These are phyloP conservation scores for Triticum turgidum DNA, from an alignment of 176 grass and related monocot species.

Conservation along the genomic window DNA sequence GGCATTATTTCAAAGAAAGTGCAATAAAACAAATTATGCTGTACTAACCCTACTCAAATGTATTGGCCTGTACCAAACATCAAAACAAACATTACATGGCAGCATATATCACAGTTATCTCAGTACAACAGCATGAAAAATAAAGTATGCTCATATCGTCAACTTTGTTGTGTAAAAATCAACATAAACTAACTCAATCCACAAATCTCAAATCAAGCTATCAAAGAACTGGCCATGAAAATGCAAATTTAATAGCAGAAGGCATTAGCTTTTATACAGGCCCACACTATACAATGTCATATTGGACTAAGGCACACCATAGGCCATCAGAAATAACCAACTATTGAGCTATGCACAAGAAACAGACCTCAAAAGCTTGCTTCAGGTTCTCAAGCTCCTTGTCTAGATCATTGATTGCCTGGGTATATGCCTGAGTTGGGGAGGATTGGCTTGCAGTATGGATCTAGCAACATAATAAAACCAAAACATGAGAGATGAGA, in stretches of 20 bases:
- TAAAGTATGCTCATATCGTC: neutral
- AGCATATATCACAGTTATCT: neutral
- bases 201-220: neutral
- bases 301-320: neutral
- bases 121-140: neutral
- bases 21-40: neutral
- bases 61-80: neutral
- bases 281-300: neutral
- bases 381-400: conserved; percentile 47
- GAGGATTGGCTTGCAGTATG: conserved; percentile 56
- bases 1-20: neutral
- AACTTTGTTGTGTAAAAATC: neutral
- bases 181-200: neutral
- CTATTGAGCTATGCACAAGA: neutral
- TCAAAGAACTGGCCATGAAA: neutral
- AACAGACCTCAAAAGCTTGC: conserved; percentile 49
- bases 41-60: neutral
- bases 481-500: neutral
- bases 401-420: conserved; percentile 52
- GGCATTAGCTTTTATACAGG: neutral
- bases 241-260: neutral
- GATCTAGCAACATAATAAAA: conserved; percentile 30
- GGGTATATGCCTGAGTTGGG: conserved; percentile 46
- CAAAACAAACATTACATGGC: neutral
- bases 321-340: conserved; percentile 8